Evolutionary conservation across 768 basidiomycete genomes (phyloP).

Genomic region (Auriculariales sp.): DNA sequence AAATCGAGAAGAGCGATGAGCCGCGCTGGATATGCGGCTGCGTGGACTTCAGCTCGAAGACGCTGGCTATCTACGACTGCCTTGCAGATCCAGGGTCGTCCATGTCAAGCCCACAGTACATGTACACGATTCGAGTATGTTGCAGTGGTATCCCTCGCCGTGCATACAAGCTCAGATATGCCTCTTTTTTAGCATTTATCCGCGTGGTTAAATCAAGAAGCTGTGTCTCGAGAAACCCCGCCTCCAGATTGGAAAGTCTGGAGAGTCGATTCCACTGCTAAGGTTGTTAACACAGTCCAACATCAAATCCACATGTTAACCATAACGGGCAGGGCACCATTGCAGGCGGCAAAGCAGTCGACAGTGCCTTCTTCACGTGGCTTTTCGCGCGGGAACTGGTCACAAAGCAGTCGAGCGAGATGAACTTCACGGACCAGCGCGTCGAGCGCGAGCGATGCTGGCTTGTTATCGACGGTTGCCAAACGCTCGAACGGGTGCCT

Average conservation of each 20-base stretch:
- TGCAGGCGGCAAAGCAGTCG: background rate
- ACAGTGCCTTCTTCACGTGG: background rate
- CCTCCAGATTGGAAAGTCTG: background rate
- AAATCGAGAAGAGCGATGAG: too few relatives aligned
- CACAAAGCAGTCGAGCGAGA: background rate
- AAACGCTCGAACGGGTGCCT: background rate
- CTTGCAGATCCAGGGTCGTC: background rate
- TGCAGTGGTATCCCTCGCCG: too few relatives aligned
- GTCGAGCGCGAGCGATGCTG: background rate
- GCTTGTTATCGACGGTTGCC: background rate
- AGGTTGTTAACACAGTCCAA: too few relatives aligned
- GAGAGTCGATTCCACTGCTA: background rate
- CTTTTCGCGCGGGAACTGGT: background rate
- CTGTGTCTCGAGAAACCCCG: background rate
- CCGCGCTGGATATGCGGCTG: background rate
- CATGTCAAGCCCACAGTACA: too few relatives aligned
- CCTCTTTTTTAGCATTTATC: too few relatives aligned
- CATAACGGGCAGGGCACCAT: background rate
- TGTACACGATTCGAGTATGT: background rate
- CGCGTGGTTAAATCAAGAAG: background rate
- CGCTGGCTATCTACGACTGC: background rate
- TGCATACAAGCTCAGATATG: too few relatives aligned
- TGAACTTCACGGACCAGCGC: background rate
- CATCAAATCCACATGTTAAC: background rate
- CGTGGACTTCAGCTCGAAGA: background rate